Percentiles rank a stretch among this genome's conserved stretches.
Evolutionary conservation across 2,329 filamentous ascomycete genomes (phyloP).

Genomic region (Pseudonectria foliicola): DNA sequence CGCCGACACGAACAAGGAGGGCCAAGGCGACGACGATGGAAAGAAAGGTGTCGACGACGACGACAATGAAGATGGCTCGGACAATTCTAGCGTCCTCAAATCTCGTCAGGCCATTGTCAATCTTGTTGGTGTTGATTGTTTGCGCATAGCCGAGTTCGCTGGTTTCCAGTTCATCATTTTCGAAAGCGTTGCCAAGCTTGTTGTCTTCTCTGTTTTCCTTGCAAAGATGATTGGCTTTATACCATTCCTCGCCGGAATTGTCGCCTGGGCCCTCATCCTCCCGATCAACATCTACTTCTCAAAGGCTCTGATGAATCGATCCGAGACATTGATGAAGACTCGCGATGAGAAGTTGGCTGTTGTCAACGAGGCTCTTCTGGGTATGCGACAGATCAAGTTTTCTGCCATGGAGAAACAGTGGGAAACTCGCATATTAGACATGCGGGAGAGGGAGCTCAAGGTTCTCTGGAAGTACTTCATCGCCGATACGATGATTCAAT

Average conservation of each 20-base stretch:
- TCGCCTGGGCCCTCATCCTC: slow-evolving; percentile 55
- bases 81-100: slow-evolving; percentile 27
- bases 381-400: slow-evolving; percentile 81
- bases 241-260: slow-evolving; percentile 57
- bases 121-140: slow-evolving; percentile 68
- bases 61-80: slow-evolving; percentile 39
- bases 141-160: slow-evolving; percentile 62
- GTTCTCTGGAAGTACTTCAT: slow-evolving; percentile 61
- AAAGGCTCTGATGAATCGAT: slow-evolving; percentile 55
- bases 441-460: slow-evolving; percentile 58
- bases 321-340: slow-evolving; percentile 66
- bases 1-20: slow-evolving; percentile 39
- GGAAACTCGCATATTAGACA: slow-evolving; percentile 59
- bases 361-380: slow-evolving; percentile 68
- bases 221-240: slow-evolving; percentile 65
- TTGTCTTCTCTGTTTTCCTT: slow-evolving; percentile 60
- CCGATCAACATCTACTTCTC: slow-evolving; percentile 64
- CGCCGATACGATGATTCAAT: slow-evolving; percentile 55
- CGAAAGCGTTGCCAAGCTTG: slow-evolving; percentile 53
- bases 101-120: slow-evolving; percentile 68
- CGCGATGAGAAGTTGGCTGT: slow-evolving; percentile 69
- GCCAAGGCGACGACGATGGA: slow-evolving; percentile 23
- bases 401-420: slow-evolving; percentile 69
- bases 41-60: slow-evolving; percentile 42
- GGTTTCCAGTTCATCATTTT: slow-evolving; percentile 59